These are phyloP conservation scores for Flagelloscypha sp. DNA, from an alignment of 768 basidiomycete species.

Conservation along the genomic window DNA sequence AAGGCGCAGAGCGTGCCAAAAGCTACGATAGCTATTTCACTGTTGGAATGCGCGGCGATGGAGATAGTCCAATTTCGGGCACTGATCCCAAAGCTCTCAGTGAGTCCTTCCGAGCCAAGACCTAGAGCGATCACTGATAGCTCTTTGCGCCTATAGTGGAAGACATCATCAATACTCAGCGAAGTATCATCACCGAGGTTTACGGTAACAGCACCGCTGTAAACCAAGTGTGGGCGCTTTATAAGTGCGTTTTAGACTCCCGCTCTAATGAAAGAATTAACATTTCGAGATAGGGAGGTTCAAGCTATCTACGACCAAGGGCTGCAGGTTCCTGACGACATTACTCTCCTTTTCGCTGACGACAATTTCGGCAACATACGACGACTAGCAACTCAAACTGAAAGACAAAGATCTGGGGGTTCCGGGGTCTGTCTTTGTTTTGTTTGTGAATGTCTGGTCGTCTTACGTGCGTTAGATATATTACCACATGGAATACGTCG, in stretches of 20 bases:
- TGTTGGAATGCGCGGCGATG: slow-evolving; percentile 61
- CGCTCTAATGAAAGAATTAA: not conserved
- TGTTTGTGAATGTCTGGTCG: slow-evolving; percentile 37
- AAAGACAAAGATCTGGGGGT: slow-evolving; percentile 56
- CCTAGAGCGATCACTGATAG: no score
- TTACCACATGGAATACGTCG: slow-evolving; percentile 46
- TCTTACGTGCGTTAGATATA: no score
- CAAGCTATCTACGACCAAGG: slow-evolving; percentile 60
- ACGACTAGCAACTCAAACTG: slow-evolving; percentile 43
- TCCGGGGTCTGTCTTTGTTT: slow-evolving; percentile 53
- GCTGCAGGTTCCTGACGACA: slow-evolving; percentile 52
- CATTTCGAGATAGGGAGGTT: slow-evolving; percentile 44
- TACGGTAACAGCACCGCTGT: slow-evolving; percentile 40
- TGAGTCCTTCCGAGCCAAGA: slow-evolving; percentile 44
- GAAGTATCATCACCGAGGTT: slow-evolving; percentile 45
- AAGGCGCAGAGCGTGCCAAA: slow-evolving; percentile 49
- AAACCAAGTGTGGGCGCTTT: slow-evolving; percentile 61
- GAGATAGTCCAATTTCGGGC: slow-evolving; percentile 31
- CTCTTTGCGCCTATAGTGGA: no score
- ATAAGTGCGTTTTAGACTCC: slow-evolving; percentile 22
- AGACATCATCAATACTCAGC: slow-evolving; percentile 52
- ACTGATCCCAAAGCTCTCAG: not conserved
- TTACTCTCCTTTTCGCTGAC: slow-evolving; percentile 61
- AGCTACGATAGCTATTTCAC: slow-evolving; percentile 58
- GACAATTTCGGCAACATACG: slow-evolving; percentile 71